phyloP scores from a whole-genome alignment of 805 yeast species.

The Tanozyma kutaoensis region DNA sequence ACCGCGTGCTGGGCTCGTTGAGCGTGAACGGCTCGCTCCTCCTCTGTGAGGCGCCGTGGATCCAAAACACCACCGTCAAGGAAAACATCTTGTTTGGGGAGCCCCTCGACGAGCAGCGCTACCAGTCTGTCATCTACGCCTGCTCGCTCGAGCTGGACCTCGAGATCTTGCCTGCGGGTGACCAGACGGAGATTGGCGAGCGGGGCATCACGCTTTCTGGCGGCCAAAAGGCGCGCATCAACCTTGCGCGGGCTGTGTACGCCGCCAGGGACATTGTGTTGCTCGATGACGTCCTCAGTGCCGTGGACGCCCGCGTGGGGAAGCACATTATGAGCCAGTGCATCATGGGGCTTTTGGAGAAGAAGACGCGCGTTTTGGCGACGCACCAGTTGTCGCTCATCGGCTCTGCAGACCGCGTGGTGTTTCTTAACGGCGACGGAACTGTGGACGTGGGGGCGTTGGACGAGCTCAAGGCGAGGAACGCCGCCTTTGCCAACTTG shows the following conservation, averaged over 20 bases:
- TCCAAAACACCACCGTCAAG: conserved; percentile 66
- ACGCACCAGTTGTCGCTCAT: conserved; percentile 75
- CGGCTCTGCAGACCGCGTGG: conserved; percentile 53
- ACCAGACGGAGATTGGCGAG: conserved; percentile 71
- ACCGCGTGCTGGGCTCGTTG: conserved; percentile 36
- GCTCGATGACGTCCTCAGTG: conserved; percentile 70
- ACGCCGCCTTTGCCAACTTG: conserved; percentile 19
- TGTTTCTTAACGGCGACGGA: conserved; percentile 58
- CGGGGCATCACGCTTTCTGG: conserved; percentile 81
- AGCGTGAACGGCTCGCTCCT: conserved; percentile 38
- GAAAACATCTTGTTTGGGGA: conserved; percentile 64
- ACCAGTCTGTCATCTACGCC: conserved; percentile 41
- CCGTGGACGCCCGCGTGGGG: conserved; percentile 85
- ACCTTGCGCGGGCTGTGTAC: conserved; percentile 70
- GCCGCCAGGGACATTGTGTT: conserved; percentile 52
- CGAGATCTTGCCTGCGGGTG: conserved; percentile 59
- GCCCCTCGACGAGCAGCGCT: conserved; percentile 35
- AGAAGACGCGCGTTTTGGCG: conserved; percentile 61
- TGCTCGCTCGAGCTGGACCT: conserved; percentile 61
- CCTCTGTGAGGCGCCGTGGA: conserved; percentile 65
- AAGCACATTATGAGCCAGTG: conserved; percentile 63
- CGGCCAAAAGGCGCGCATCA: conserved; percentile 77
- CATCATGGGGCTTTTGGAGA: conserved; percentile 40
- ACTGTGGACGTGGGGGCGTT: conserved; percentile 47
- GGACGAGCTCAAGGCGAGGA: conserved; percentile 33